A percentile compares a stretch with the other conserved stretches of the same genome.
Conservation (phyloP, 2,329 filamentous ascomycete species). For the Penicillium sclerotiorum region DNA sequence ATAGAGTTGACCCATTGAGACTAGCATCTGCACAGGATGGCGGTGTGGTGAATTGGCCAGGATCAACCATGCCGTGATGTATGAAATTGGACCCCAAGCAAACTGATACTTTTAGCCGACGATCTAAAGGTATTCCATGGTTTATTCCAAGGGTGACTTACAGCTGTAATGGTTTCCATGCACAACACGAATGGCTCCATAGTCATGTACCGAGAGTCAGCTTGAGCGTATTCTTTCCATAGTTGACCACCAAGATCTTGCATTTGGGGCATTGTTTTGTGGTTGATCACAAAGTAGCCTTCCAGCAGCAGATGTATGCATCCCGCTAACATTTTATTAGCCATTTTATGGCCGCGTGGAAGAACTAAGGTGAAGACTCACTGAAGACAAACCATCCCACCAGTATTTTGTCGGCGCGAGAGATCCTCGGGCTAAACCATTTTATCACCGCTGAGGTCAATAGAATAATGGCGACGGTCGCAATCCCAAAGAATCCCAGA, state of each 20-base stretch:
- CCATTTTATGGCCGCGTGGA: no score
- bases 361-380: no score
- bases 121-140: neutral
- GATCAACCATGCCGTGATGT: conserved; percentile 55
- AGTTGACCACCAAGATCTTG: conserved; percentile 7
- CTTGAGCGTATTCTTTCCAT: conserved; percentile 11
- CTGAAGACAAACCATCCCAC: neutral
- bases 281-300: conserved; percentile 11
- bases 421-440: neutral
- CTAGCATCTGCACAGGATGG: conserved; percentile 58
- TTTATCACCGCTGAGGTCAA: neutral
- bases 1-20: conserved; percentile 62
- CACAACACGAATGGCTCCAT: conserved; percentile 73
- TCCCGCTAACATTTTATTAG: neutral
- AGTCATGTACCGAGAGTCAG: conserved; percentile 13
- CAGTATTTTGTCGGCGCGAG: neutral
- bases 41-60: conserved; percentile 48
- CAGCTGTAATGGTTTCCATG: conserved; percentile 73
- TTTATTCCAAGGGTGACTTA: neutral
- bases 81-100: conserved; percentile 48
- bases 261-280: conserved; percentile 5
- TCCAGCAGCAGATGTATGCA: conserved; percentile 15
- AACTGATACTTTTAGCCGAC: no score
- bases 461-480: neutral
- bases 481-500: neutral